A percentile compares a stretch with the other conserved stretches of the same genome.
Evolutionary conservation across 106 monocot species (phyloP).

Genomic region (Posidonia australis): DNA sequence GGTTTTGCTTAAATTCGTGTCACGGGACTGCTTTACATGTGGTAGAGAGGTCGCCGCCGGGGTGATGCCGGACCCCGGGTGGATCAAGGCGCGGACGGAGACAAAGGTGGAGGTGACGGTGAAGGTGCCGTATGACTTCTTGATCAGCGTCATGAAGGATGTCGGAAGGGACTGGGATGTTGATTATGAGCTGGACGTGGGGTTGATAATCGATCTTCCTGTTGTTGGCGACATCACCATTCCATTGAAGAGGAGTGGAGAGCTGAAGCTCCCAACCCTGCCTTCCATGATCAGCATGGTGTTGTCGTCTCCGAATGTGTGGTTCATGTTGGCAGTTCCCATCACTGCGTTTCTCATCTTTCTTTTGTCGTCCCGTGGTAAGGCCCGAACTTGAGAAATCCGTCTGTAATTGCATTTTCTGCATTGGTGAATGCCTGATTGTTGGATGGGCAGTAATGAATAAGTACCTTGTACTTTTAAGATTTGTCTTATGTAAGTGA

Average conservation of each 20-base stretch:
- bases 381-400: too few species aligned
- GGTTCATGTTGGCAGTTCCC: too few species aligned
- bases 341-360: too few species aligned
- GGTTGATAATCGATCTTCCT: constrained; percentile 74
- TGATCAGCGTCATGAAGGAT: constrained; percentile 59
- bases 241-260: constrained; percentile 55
- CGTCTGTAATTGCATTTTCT: too few species aligned
- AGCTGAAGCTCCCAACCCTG: constrained; percentile 70
- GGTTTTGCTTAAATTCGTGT: too few species aligned
- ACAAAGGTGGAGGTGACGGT: constrained; percentile 53
- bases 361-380: too few species aligned
- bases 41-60: constrained; percentile 52
- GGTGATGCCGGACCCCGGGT: constrained; percentile 53
- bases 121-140: constrained; percentile 69
- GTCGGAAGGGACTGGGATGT: constrained; percentile 80
- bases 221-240: constrained; percentile 71
- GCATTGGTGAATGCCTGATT: too few species aligned
- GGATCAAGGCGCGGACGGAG: constrained; percentile 27
- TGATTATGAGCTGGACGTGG: constrained; percentile 56
- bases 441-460: too few species aligned
- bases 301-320: too few species aligned
- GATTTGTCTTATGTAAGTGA: too few species aligned
- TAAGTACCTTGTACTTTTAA: too few species aligned
- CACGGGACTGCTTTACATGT: too few species aligned
- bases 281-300: neutral